Evolutionary conservation across 1,284 basidiomycete species (phyloP), one percentile per base, ranked within the genome.

Genomic region (Rugosomyces carneus): DNA sequence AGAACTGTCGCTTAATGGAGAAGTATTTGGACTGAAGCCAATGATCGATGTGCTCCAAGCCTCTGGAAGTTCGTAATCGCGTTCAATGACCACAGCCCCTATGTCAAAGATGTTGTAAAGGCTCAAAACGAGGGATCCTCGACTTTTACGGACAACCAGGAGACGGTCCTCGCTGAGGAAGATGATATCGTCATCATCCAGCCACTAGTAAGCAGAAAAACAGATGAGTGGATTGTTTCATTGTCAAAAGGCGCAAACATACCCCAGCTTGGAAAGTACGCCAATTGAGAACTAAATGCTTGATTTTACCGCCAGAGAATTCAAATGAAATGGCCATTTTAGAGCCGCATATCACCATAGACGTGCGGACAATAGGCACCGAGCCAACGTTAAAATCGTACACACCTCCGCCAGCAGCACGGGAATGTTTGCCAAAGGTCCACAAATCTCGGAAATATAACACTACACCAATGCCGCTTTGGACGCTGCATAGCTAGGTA

Each of bases 201-300:
- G 60, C 68, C 73, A 73, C 73, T 76, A 43, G 18, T 37, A 49
- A 45, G 42, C 32, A 35, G 47, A 34, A 34, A 29, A 26, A 27
- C 26, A 23, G 16, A 49, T 7, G 44, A 16, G 5, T 18, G 26
- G 19, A 3, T 13, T n/a, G 7, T 32, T 26, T 16, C 1, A 6
- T 45, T 16, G 23, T 9, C 19, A 41, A 51, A 29, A 13, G 39
- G 7, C 40, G 23, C 20, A 42, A 11, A 40, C 55, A 54, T 57
- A 74, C 71, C 58, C 64, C 66, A 20, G 68, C 69, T 43, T 68
- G 67, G 42, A 71, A 65, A 24, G 61, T 71, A 39, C 59, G 62
- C 73, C 73, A 76, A 45, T 74, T 67, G 47, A 76, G 57, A 34
- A 76, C 57, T 34, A 73, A 60, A 43, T 74, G 72, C 48, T 65